phyloP scores from a whole-genome alignment of 345 rosid genomes.

The Passiflora organensis region DNA sequence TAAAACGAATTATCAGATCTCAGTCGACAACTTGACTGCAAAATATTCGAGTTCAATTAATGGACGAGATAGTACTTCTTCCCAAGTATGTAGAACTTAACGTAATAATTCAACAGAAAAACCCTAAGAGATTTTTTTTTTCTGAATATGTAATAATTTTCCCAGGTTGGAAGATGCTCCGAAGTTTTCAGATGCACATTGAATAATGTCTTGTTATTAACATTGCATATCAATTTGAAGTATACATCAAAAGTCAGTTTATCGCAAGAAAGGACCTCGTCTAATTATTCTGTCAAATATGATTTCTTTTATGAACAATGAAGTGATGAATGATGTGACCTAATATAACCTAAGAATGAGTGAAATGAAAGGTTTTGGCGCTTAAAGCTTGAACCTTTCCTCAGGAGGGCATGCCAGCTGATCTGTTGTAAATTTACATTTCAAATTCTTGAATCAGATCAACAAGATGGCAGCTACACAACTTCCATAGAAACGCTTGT shows the following conservation, averaged over 20 bases:
- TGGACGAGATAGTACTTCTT: too few relatives aligned
- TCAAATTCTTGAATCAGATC: not conserved
- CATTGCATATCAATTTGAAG: not conserved
- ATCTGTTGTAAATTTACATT: not conserved
- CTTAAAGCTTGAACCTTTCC: not conserved
- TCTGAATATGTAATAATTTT: too few relatives aligned
- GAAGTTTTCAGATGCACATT: conserved; percentile 1
- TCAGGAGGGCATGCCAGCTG: not conserved
- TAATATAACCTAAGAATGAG: too few relatives aligned
- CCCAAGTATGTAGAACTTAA: too few relatives aligned
- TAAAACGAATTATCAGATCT: too few relatives aligned
- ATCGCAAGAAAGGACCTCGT: not conserved
- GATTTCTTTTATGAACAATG: conserved; percentile 12
- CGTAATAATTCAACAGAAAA: too few relatives aligned
- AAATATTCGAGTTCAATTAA: too few relatives aligned
- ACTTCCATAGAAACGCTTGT: not conserved
- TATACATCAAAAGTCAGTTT: not conserved
- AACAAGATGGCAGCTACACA: not conserved
- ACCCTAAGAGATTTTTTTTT: too few relatives aligned
- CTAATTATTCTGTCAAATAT: not conserved
- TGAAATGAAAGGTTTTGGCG: too few relatives aligned
- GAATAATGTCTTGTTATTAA: too few relatives aligned
- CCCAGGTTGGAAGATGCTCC: too few relatives aligned
- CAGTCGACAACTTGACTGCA: too few relatives aligned
- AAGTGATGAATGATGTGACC: conserved; percentile 6